Evolutionary conservation across 495 filamentous ascomycete genomes (phyloP), one percentile per base, ranked within the genome.

Genomic region (Amorphotheca resinae): DNA sequence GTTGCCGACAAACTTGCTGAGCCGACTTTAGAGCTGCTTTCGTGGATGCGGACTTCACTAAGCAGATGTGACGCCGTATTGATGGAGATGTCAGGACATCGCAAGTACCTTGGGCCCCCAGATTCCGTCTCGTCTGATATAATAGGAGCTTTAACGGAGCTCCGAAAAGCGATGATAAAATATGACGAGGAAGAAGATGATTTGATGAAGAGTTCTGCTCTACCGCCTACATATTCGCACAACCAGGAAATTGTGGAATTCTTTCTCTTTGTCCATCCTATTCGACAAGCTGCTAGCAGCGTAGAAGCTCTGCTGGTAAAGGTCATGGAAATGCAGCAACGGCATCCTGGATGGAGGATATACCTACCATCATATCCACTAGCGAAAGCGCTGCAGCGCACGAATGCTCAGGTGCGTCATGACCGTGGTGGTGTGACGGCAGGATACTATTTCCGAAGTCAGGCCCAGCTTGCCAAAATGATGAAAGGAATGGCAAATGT

Each of bases 351-450:
- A 45, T 61, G 61, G 59, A 59, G 51, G 1, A 42, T 74, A 20
- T 62, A 70, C 38, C 50, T 60, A 0, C 73, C 73, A 14, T 65
- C 64, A 9, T 76, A 76, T 45, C 70, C 69, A 9, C 63, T 66
- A 5, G 30, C 38, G n/a, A 73, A 77, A 49, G 60, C 68, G 1
- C 25, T 74, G 1, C 60, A 74, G 38, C 62, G 73, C 18, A 63
- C 65, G 7, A 75, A 73, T 51, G 62, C 68, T 12, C 72, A 75
- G 45, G 73, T 76, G 18, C 59, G 68, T 11, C 73, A 76, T 52
- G 73, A 77, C 49, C 60, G 73, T 42, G 73, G 73, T 25, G 73
- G 73, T 5, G 57, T 73, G 9, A 73, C 72, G 22, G 68, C 64
- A 5, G 62, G 60, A 14, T 73, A 64, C 35, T 76, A 72, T 50